These are phyloP conservation scores for Rhypophila decipiens DNA, from an alignment of 495 filamentous ascomycete genomes.

Conservation along the genomic window DNA sequence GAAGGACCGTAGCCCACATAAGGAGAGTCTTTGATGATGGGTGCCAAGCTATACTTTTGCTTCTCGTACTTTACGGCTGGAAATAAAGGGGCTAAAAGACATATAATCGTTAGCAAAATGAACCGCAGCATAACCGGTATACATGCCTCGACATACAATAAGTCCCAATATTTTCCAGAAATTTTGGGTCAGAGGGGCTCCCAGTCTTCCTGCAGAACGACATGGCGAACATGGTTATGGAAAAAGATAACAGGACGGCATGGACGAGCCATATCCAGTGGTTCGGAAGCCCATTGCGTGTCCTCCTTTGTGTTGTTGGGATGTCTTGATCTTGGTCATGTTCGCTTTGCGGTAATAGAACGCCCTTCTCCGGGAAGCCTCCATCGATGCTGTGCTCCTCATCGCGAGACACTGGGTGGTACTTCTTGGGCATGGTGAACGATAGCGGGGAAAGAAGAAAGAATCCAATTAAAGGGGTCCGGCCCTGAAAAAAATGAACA, in stretches of 20 bases:
- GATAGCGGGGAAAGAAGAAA: constrained; percentile 4
- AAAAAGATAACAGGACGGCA: constrained; percentile 34
- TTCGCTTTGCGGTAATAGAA: constrained; percentile 7
- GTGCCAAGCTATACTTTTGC: constrained; percentile 36
- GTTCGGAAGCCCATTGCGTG: neutral
- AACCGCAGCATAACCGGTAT: neutral
- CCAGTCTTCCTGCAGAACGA: constrained; percentile 30
- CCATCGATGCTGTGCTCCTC: constrained; percentile 31
- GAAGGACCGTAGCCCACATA: constrained; percentile 38
- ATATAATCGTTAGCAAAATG: constrained; percentile 10
- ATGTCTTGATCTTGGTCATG: constrained; percentile 2
- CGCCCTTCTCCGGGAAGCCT: constrained; percentile 17
- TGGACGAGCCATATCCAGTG: constrained; percentile 42
- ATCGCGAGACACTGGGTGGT: constrained; percentile 29
- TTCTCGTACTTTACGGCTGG: constrained; percentile 40
- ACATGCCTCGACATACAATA: constrained; percentile 22
- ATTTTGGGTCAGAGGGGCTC: constrained; percentile 4
- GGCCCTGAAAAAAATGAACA: constrained; percentile 10
- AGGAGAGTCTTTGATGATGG: constrained; percentile 29
- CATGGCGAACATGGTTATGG: constrained; percentile 35
- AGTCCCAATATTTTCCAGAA: constrained; percentile 12
- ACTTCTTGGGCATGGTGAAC: constrained; percentile 24
- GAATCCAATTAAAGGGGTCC: too few species aligned
- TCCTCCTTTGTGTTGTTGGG: neutral
- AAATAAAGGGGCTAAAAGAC: constrained; percentile 32